Base-by-base conservation (phyloP, 2,329 filamentous ascomycete species). In the Penicillium oxalicum region DNA sequence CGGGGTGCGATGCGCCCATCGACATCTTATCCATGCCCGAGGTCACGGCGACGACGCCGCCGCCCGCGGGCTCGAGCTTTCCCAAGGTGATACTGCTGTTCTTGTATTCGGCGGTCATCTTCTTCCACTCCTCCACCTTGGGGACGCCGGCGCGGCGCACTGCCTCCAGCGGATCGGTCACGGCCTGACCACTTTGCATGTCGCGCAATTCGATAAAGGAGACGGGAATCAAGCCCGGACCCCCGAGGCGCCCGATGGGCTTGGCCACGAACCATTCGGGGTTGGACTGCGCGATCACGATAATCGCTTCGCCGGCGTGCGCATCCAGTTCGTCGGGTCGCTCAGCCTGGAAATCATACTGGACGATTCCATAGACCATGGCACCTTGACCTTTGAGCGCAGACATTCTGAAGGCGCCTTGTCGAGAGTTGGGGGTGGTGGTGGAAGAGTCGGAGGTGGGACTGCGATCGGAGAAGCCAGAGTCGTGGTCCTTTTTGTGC, bases 181-280 rank as follows among this genome's bases (percentile, higher is more conserved):
- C 89, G 0, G 91, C 80, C 58, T 87, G 82, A 44, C 91, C 90
- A 0, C 88, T 90, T 4, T 83, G 82, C 86, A 96, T 95, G 68
- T 97, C 93, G 66, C 89, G 81, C 59, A 98, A 91, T 71, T 98
- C 90, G 59, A 98, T 88, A 67, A 95, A 97, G 0, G 91, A 94
- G 29, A 97, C 91, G 2, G 93, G 93, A 57, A 98, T 97, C 60
- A 98, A 73, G 36, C 93, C 93, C 0, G 93, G 93, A 1, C 93
- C 93, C 38, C 93, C 93, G n/a, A 98, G 77, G 57, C 93, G 81
- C 54, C 91, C 91, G 66, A 98, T 98, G n/a, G 93, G 93, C 72
- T 98, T 98, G 44, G 93, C 93, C 53, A 98, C 91, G 64, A 97
- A 97, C 93, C 93, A 98, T 70, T 98, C 93, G 4, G 91, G 89